These are phyloP conservation scores for Psilocybe cyanescens DNA, from an alignment of 768 basidiomycete genomes.

Conservation along the genomic window DNA sequence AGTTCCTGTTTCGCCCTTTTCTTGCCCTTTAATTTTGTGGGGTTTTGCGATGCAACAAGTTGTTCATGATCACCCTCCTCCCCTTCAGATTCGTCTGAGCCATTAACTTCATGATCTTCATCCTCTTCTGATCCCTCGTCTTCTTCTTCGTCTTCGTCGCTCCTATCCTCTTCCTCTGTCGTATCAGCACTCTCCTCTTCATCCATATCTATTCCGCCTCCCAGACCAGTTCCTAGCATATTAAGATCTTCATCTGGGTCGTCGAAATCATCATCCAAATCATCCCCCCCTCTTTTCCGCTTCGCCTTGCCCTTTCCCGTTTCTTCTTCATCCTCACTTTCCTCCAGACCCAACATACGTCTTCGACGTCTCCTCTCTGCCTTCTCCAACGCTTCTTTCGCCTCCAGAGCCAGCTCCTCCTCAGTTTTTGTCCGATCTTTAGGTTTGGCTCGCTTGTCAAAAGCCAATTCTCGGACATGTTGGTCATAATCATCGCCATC, in stretches of 20 bases:
- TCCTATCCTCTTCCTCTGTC: slow-evolving; percentile 38
- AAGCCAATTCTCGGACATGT: slow-evolving; percentile 89
- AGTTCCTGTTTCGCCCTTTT: slow-evolving; percentile 57
- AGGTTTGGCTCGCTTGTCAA: slow-evolving; percentile 91
- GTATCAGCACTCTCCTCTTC: slow-evolving; percentile 38
- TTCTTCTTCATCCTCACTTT: slow-evolving; percentile 66
- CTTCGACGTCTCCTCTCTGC: slow-evolving; percentile 78
- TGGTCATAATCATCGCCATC: slow-evolving; percentile 84
- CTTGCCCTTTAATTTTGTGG: slow-evolving; percentile 34
- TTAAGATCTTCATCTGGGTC: slow-evolving; percentile 44
- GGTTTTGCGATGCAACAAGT: slow-evolving; percentile 34
- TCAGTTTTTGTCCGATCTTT: slow-evolving; percentile 97
- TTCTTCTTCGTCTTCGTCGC: slow-evolving; percentile 38
- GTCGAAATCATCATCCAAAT: slow-evolving; percentile 87
- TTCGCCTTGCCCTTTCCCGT: slow-evolving; percentile 39
- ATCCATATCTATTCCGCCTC: slow-evolving; percentile 34
- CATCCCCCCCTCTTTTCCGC: slow-evolving; percentile 75
- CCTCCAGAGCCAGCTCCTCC: slow-evolving; percentile 89
- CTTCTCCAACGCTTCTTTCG: slow-evolving; percentile 84
- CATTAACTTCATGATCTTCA: slow-evolving; percentile 42
- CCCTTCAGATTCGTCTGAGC: slow-evolving; percentile 37
- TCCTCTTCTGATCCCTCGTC: slow-evolving; percentile 39
- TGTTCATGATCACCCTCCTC: slow-evolving; percentile 51
- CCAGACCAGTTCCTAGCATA: slow-evolving; percentile 46
- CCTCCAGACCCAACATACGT: slow-evolving; percentile 86